Base-by-base conservation (phyloP, 371 early-diverging fungal genomes). In the Mucor lusitanicus region DNA sequence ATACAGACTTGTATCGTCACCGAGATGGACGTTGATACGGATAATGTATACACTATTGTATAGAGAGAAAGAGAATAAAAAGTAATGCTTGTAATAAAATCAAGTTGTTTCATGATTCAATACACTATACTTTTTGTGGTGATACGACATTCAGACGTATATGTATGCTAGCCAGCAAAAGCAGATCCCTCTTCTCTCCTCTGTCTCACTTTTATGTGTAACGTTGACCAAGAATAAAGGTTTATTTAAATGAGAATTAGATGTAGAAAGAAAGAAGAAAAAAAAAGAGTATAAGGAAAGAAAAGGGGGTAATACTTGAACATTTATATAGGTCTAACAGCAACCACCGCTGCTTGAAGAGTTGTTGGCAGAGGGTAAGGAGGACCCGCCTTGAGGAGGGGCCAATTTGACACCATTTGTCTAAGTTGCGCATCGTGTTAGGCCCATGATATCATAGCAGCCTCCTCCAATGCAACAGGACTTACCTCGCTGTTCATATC, bases 321-420 rank as follows among this genome's bases (percentile, higher is more conserved):
- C 21, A 48, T 48, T 23, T 21, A 37, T 35, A 57, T 8, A 19
- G n/a, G 8, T 53, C 69, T 73, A 83, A 69, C 83, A 83, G 30
- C 83, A 83, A 35, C 80, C 75, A 23, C 79, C 76, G 39, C 75
- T 67, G 33, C 71, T 77, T 19, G 81, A 77, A 30, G 83, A 72
- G 6, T 76, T 64, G 54, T 79, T 79, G 32, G 76, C 77, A 13
- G 82, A 78, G 39, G 84, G 84, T 61, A 84, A 72, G 17, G 81
- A 79, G 35, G 81, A 80, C 21, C 75, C 80, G 37, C 81, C 84
- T 64, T 77, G 80, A 44, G 75, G 69, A 30, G 78, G 78, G 35
- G 75, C 78, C 30, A 81, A 63, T 67, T 84, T 84, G 46, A 84
- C 74, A 17, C 84, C 84, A 62, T 80, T 81, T 40, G 82, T 68